A percentile compares a stretch with the other conserved stretches of the same genome.
These are phyloP conservation scores for Chalciporus pseudorubinellus DNA, from an alignment of 768 basidiomycete species.

Conservation along the genomic window DNA sequence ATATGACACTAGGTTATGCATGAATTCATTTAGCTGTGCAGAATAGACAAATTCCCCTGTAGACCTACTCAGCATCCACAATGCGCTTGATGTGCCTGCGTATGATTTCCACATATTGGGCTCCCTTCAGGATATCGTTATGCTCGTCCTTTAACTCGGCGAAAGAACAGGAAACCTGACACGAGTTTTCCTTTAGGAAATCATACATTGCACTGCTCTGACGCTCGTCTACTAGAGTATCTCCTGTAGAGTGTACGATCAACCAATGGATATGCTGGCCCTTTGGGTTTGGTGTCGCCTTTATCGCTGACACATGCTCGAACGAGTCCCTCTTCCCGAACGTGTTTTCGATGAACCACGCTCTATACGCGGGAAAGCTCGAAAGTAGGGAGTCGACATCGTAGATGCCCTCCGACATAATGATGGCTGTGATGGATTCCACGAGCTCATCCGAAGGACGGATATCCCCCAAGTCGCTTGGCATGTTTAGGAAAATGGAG, in stretches of 20 bases:
- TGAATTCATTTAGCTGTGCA: not conserved
- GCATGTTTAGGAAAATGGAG: conserved; percentile 60
- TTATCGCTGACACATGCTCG: conserved; percentile 43
- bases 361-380: conserved; percentile 63
- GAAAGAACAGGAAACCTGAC: conserved; percentile 35
- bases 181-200: conserved; percentile 41
- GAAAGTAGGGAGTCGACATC: conserved; percentile 63
- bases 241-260: conserved; percentile 71
- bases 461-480: conserved; percentile 29
- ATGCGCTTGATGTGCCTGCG: conserved; percentile 36
- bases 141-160: conserved; percentile 50
- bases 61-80: not conserved
- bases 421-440: conserved; percentile 50
- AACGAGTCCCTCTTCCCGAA: conserved; percentile 58
- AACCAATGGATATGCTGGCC: conserved; percentile 55
- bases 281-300: conserved; percentile 37
- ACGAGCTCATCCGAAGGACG: conserved; percentile 42
- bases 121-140: conserved; percentile 45
- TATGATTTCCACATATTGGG: conserved; percentile 47
- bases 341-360: conserved; percentile 64
- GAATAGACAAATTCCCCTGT: not conserved
- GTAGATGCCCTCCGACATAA: conserved; percentile 76
- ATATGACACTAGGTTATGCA: not conserved
- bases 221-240: conserved; percentile 58
- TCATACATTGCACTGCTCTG: conserved; percentile 63